Base-by-base conservation (phyloP, 2,329 filamentous ascomycete genomes). In the Epicoccum sorghinum region DNA sequence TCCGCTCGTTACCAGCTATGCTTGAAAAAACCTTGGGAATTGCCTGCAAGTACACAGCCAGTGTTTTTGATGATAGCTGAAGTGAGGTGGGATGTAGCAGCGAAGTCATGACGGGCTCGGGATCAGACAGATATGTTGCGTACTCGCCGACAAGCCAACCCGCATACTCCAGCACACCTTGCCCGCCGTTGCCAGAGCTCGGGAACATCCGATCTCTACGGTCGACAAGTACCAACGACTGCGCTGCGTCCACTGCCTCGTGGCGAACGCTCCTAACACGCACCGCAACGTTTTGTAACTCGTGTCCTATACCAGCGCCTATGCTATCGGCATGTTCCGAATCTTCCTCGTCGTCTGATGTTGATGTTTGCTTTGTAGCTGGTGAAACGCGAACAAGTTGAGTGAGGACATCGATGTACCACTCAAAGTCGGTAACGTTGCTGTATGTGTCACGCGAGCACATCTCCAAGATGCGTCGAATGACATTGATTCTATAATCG, bases 141-240 rank as follows among this genome's bases (percentile, higher is more conserved):
- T 91, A 98, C 77, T 99, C 95, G 44, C 95, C 95, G 24, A 91
- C 85, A 29, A 97, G 83, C 90, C 93, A 99, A 3, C 89, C 85
- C 8, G 90, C 83, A 7, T 91, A 88, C 44, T 86, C 86, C 3
- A 99, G 79, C 2, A 91, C 88, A 8, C 87, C 87, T 59, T 79
- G 75, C 10, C 80, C 81, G 25, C 81, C 78, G 46, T 76, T 80
- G 4, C 80, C 79, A 41, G 79, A 77, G 5, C 73, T 61, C 4
- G 83, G 80, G 58, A 84, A 86, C 58, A 85, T 55, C 78, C 85
- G 55, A 76, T 84, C 58, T 84, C 82, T 59, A 77, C 78, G 66
- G 82, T 89, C 86, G 23, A 82, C 78, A 25, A 91, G 77, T 3
- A 98, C 83, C 10, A 91, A 80, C 2, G 81, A 83, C 66, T 96